phyloP scores from a whole-genome alignment of 495 filamentous ascomycete species.

The Penicillium arizonense region DNA sequence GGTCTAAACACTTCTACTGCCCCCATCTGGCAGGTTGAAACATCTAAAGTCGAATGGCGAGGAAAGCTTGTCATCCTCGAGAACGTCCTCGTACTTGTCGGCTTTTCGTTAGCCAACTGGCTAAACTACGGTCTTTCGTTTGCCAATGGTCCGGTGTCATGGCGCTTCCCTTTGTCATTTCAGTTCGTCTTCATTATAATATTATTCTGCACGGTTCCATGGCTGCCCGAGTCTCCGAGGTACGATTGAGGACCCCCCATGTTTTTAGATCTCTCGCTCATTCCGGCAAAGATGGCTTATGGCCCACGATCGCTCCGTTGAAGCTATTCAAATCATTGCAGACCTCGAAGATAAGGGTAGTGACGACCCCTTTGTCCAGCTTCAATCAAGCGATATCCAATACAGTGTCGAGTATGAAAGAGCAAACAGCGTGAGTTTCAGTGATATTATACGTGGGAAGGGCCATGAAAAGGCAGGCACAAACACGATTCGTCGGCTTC shows the following conservation, averaged over 20 bases:
- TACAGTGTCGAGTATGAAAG: conserved; percentile 16
- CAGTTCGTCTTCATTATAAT: conserved; percentile 51
- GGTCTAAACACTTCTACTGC: conserved; percentile 5
- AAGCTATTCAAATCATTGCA: conserved; percentile 15
- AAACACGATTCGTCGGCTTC: conserved; percentile 37
- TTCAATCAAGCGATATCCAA: conserved; percentile 9
- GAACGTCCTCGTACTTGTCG: conserved; percentile 53
- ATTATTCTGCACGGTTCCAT: conserved; percentile 40
- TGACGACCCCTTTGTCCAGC: conserved; percentile 6
- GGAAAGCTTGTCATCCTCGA: conserved; percentile 57
- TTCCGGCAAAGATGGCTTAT: conserved; percentile 28
- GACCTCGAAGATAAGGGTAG: conserved; percentile 43
- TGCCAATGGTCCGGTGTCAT: conserved; percentile 6
- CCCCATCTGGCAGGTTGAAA: conserved; percentile 47
- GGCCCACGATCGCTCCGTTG: conserved; percentile 8
- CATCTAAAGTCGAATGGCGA: conserved; percentile 51
- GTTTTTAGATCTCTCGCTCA: too few relatives aligned
- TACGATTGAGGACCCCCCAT: conserved; percentile 5
- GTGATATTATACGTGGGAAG: conserved; percentile 28
- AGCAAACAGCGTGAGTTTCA: conserved; percentile 10
- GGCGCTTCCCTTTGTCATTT: conserved; percentile 45
- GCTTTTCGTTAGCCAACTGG: conserved; percentile 19
- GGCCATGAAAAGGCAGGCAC: conserved; percentile 16
- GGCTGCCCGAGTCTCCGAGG: conserved; percentile 49
- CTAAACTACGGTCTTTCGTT: conserved; percentile 12